phyloP scores from a whole-genome alignment of 768 basidiomycete genomes.

The Suillus decipiens region DNA sequence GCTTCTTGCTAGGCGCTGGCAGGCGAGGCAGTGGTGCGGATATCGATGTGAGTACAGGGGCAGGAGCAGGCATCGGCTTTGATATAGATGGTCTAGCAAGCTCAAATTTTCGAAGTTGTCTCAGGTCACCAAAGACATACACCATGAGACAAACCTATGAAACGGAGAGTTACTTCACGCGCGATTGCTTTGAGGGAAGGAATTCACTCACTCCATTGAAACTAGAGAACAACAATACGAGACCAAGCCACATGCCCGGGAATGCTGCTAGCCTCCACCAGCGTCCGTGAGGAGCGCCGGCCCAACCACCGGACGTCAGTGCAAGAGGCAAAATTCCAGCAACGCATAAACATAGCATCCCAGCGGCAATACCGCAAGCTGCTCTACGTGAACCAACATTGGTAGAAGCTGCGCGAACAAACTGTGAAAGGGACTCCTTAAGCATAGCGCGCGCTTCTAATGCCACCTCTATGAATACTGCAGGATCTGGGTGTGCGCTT shows the following conservation, averaged over 20 bases:
- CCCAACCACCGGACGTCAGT: conserved; percentile 44
- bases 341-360: conserved; percentile 48
- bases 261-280: conserved; percentile 62
- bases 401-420: conserved; percentile 67
- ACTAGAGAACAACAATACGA: conserved; percentile 61
- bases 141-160: conserved; percentile 66
- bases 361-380: conserved; percentile 68
- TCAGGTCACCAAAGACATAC: conserved; percentile 77
- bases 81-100: conserved; percentile 70
- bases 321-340: conserved; percentile 54
- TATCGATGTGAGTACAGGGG: conserved; percentile 10
- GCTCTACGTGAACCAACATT: conserved; percentile 70
- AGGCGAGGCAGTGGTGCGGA: conserved; percentile 17
- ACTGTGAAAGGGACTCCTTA: conserved; percentile 62
- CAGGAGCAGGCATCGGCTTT: conserved; percentile 32
- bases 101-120: conserved; percentile 78
- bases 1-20: neutral
- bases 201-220: conserved; percentile 57
- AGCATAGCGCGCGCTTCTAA: conserved; percentile 60
- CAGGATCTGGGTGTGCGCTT: conserved; percentile 61
- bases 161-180: neutral
- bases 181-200: neutral
- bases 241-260: conserved; percentile 71
- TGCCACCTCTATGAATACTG: conserved; percentile 60
- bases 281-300: conserved; percentile 34